Base-by-base conservation (phyloP, 768 basidiomycete genomes). In the Suillus brevipes region DNA sequence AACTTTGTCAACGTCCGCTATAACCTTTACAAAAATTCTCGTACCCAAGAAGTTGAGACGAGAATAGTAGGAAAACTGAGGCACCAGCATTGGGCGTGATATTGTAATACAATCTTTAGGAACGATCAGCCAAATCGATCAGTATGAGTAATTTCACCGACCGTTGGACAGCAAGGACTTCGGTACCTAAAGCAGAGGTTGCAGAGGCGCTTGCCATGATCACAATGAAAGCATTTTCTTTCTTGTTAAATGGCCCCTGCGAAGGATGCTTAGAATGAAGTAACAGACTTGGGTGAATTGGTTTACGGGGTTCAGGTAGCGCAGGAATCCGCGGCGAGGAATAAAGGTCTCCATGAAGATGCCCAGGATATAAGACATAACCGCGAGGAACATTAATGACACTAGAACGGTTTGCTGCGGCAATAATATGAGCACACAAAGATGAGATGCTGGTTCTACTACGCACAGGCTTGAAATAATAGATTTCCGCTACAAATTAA, bases 401-500 rank as follows among this genome's bases (percentile, higher is more conserved):
- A 84, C 81, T 38, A 79, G 49, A 25, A 84, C 79, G 0, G 82
- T 83, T 82, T 83, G 83, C 82, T 83, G 61, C 28, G 43, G 50
- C 47, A 16, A 25, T 34, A 25, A 68, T 43, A 64, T 62, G 25
- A 18, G 62, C 43, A 37, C 53, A 14, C 20, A 6, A 42, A 28
- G 38, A 28, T 28, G 25, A 2, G 1, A 59, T 13, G 38, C 18
- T 42, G 20, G 25, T 28, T 58, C 16, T 31, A 34, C 59, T n/a
- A 58, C 77, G 64, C 67, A 81, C 83, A 12, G 82, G 82, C 71
- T 84, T 84, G 76, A 83, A 85, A 69, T 84, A 85, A 70, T 84
- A 84, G 52, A 84, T 84, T 65, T 85, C 80, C 25, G 82, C 82
- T 82, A 61, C 31, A 62, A 60, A 38, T 40, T 82, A 61, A 25